phyloP scores from a whole-genome alignment of 2,329 filamentous ascomycete genomes.

The Ramularia endophylla region DNA sequence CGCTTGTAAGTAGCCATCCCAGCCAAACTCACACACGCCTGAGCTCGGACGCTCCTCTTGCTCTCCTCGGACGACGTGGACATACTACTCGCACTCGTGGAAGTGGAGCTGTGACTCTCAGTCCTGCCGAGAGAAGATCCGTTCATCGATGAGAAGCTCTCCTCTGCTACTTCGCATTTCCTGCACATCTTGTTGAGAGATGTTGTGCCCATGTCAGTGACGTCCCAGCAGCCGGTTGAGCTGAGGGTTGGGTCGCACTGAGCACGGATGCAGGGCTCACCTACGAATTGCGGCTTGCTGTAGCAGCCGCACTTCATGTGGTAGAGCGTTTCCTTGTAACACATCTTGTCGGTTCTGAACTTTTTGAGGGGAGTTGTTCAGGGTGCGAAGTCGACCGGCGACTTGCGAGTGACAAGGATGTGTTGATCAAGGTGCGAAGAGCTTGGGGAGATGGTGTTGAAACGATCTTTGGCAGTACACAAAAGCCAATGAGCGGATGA shows the following conservation, averaged over 20 bases:
- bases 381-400: conserved; percentile 1
- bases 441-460: background rate
- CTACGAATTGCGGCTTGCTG: conserved; percentile 2
- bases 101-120: background rate
- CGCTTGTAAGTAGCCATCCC: background rate
- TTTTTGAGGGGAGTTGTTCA: background rate
- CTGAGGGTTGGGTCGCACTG: too few relatives aligned
- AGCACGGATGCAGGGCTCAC: conserved; percentile 1
- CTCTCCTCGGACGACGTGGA: background rate
- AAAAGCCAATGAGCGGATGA: background rate
- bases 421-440: background rate
- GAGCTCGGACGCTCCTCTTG: too few relatives aligned
- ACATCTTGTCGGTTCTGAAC: conserved; percentile 1
- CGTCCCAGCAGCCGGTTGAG: background rate
- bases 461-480: background rate
- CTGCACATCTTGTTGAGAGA: background rate
- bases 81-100: background rate
- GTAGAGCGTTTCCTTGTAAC: conserved; percentile 2
- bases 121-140: background rate
- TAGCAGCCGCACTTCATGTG: conserved; percentile 1
- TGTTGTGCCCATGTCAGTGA: background rate
- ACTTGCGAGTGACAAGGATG: background rate
- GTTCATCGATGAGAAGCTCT: background rate
- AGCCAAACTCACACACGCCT: background rate
- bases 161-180: conserved; percentile 1